Base-by-base conservation (phyloP, 2,329 filamentous ascomycete species). In the Cytospora piceicola region DNA sequence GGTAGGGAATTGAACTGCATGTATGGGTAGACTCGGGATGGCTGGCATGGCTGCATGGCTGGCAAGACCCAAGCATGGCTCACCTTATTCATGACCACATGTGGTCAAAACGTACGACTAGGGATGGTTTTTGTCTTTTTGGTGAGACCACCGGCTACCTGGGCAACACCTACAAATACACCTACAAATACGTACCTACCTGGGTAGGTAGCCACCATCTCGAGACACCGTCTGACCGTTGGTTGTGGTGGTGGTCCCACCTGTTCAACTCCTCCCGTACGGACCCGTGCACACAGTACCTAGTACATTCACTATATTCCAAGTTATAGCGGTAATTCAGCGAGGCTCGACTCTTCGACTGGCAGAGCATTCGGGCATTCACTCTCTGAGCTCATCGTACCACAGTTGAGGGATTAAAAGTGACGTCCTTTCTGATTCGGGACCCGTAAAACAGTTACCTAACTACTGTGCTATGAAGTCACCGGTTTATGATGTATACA, bases 321-420 rank as follows among this genome's bases (percentile, higher is more conserved):
- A 12, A 49, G 53, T 63, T 63, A 57, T 39, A 63, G 39, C 62
- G 62, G 53, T 34, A 65, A 64, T 67, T 64, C 52, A 67, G 62
- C 65, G 62, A 65, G 62, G 30, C 65, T 54, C n/a, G 42, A 46
- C n/a, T n/a, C n/a, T n/a, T 8, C 20, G 22, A 39, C 36, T 39
- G 36, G 36, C 36, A 39, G 36, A 39, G 39, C 39, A 24, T 14
- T 2, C 46, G 11, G 11, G 46, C 46, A 49, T 24, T 49, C 46
- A 49, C 14, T 49, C 27, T 29, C 27, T 29, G 27, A 29, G 27
- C n/a, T 24, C 46, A 49, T 49, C 46, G 46, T 49, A 49, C 46
- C 46, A 49, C 46, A 22, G n/a, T 49, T 65, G 58, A 62, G 63
- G 62, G 66, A 61, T 63, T 67, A 65, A 67, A 58, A 64, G 39